Percentiles rank a stretch among this genome's conserved stretches.
These are phyloP conservation scores for Leptomonas pyrrhocoris DNA, from an alignment of 208 protist species.

Conservation along the genomic window DNA sequence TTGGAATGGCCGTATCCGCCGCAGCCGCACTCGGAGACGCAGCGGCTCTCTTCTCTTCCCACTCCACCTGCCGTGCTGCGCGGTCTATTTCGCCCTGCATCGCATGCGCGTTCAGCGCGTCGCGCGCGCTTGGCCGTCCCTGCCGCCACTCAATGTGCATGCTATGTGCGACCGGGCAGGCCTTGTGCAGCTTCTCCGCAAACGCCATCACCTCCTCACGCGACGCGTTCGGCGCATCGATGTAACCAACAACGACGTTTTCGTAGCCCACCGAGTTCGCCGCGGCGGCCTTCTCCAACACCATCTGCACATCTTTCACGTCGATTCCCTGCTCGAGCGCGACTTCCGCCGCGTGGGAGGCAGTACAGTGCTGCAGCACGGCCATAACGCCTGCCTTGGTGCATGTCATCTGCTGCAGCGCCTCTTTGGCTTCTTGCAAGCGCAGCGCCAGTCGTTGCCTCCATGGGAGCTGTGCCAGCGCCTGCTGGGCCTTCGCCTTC, in stretches of 20 bases:
- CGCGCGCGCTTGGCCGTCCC: conserved; percentile 5
- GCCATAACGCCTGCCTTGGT: conserved; percentile 72
- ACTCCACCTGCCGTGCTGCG: not conserved
- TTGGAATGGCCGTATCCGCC: conserved; percentile 17
- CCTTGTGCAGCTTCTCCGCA: conserved; percentile 72
- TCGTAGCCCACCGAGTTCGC: conserved; percentile 45
- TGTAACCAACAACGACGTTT: conserved; percentile 82
- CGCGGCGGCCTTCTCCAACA: conserved; percentile 56
- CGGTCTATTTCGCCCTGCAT: conserved; percentile 19
- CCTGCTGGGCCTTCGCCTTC: conserved; percentile 7
- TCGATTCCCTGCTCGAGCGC: conserved; percentile 84
- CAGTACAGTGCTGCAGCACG: conserved; percentile 84
- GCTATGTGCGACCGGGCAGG: conserved; percentile 67
- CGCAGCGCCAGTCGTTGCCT: conserved; percentile 2
- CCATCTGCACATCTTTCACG: conserved; percentile 77
- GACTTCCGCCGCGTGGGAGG: conserved; percentile 85
- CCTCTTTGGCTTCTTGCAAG: conserved; percentile 27
- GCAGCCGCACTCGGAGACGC: not conserved
- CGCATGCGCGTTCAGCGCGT: not conserved
- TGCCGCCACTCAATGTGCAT: conserved; percentile 73
- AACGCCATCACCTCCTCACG: conserved; percentile 80
- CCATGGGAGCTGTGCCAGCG: conserved; percentile 21
- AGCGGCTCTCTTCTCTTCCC: not conserved
- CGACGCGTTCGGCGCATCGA: conserved; percentile 71
- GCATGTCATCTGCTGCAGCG: conserved; percentile 55